Conservation (phyloP, 2,329 filamentous ascomycete genomes). For the Ophiostoma quercus region DNA sequence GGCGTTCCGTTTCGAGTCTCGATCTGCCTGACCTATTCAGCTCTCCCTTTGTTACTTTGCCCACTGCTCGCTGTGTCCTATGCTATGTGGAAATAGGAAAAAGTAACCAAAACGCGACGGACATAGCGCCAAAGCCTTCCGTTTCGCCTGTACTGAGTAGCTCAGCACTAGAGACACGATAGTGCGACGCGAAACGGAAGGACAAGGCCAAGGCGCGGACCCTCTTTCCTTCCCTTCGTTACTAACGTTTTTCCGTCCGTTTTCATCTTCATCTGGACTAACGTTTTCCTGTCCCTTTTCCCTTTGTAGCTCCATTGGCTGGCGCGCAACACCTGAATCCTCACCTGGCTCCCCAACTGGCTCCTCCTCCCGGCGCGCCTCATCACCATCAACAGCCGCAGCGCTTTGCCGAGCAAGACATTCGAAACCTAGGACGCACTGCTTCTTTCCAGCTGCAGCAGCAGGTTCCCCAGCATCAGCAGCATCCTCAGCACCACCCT, state of each 20-base stretch:
- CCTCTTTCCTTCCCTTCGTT: not conserved
- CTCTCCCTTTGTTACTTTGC: not conserved
- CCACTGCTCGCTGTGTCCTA: not conserved
- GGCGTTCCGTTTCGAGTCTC: not conserved
- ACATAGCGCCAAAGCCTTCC: not conserved
- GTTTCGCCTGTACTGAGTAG: not conserved
- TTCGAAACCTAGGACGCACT: not conserved
- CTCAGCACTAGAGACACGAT: not conserved
- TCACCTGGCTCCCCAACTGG: conserved; percentile 14
- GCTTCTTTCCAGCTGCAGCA: conserved; percentile 3
- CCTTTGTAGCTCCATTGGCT: conserved; percentile 11
- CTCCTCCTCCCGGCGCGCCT: no score
- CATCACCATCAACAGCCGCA: conserved; percentile 15
- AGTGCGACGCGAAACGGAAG: conserved; percentile 8
- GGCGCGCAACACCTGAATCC: conserved; percentile 10
- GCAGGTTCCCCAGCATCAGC: conserved; percentile 11
- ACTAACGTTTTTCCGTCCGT: conserved; percentile 4
- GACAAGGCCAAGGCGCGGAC: not conserved
- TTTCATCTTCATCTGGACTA: not conserved
- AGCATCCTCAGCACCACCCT: not conserved
- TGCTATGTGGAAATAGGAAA: not conserved
- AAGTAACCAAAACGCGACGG: not conserved
- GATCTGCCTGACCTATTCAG: not conserved
- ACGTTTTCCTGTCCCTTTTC: not conserved
- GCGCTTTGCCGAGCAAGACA: conserved; percentile 13